Percentiles rank a stretch among this genome's conserved stretches.
Evolutionary conservation across 257 asterid genomes (phyloP).

Genomic region (Jaltomata sinuosa): DNA sequence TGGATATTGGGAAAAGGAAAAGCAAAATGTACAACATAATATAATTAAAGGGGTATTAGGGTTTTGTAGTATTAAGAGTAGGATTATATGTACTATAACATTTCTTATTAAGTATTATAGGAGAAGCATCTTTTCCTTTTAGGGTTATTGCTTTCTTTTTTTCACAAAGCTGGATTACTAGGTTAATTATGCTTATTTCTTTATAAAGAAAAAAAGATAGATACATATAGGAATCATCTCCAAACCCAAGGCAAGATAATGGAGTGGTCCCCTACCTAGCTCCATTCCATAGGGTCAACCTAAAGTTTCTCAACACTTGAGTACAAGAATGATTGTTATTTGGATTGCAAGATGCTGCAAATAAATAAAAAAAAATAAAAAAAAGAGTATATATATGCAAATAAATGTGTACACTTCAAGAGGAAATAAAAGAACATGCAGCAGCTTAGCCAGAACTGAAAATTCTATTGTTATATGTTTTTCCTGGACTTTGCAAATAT

Average conservation of each 20-base stretch:
- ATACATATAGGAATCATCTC: not conserved
- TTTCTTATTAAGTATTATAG: not conserved
- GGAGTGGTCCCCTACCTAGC: not conserved
- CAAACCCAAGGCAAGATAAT: not conserved
- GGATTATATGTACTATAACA: not conserved
- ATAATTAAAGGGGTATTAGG: not conserved
- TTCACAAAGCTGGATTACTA: not conserved
- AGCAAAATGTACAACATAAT: no score
- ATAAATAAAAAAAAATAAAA: no score
- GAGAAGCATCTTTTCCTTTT: not conserved
- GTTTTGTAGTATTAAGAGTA: not conserved
- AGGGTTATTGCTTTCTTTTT: not conserved
- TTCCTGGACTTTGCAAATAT: not conserved
- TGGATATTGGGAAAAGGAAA: no score
- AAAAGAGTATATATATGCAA: not conserved
- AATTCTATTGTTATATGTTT: not conserved
- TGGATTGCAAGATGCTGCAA: not conserved
- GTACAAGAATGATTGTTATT: not conserved
- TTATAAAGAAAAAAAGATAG: not conserved
- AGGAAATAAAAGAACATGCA: not conserved
- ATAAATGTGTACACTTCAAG: not conserved
- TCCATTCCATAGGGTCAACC: constrained; percentile 1
- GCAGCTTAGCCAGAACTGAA: not conserved
- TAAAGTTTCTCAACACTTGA: constrained; percentile 3
- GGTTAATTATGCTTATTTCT: not conserved